Percentiles rank a stretch among this genome's conserved stretches.
These are phyloP conservation scores for Aspergillus floridensis DNA, from an alignment of 2,329 filamentous ascomycete species.

Conservation along the genomic window DNA sequence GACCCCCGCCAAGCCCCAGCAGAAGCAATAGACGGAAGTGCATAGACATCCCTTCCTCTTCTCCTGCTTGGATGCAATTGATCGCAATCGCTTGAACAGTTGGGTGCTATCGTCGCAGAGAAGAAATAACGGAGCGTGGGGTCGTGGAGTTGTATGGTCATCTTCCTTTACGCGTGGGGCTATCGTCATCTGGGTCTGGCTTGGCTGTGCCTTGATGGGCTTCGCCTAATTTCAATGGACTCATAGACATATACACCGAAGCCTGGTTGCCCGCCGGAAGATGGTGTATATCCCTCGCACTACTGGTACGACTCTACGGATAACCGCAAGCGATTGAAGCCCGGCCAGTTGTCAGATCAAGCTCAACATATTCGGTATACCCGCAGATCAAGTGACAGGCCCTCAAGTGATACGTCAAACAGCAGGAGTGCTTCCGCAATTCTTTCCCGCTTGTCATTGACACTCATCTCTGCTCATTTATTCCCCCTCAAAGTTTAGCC, in stretches of 20 bases:
- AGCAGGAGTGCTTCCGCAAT: background rate
- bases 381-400: background rate
- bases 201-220: background rate
- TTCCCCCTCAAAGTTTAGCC: background rate
- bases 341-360: background rate
- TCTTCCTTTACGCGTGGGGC: background rate
- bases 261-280: no score
- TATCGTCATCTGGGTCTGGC: background rate
- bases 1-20: conserved; percentile 48
- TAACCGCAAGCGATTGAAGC: background rate
- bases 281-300: no score
- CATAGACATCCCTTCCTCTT: background rate
- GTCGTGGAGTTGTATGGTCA: background rate
- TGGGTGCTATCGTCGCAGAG: background rate
- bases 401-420: background rate
- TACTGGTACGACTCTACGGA: no score
- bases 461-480: background rate
- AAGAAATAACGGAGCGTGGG: background rate
- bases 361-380: background rate
- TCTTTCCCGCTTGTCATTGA: background rate
- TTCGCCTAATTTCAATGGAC: no score
- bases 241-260: no score
- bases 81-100: background rate
- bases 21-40: conserved; percentile 26
- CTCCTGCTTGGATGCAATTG: background rate